Evolutionary conservation across 2,329 filamentous ascomycete species (phyloP), one percentile per base, ranked within the genome.

Genomic region (Chaetothyriales sp.): DNA sequence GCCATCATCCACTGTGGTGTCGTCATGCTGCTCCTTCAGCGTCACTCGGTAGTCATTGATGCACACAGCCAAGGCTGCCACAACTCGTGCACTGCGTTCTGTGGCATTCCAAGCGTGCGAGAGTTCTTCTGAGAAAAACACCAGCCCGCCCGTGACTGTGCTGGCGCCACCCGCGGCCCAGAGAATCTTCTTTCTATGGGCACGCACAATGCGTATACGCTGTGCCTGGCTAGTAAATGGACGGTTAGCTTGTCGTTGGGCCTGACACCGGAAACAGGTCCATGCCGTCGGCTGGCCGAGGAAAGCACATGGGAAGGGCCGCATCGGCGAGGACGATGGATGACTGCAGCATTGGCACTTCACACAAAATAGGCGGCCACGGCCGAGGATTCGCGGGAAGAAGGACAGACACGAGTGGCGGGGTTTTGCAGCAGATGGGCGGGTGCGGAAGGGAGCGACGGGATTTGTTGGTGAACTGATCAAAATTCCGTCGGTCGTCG

Each of bases 11-110:
- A 87, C 79, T 49, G 79, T 76, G 43, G 77, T 73, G 29, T 86
- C 77, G 18, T 81, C 73, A 43, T 70, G 70, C 52, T 77, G 75
- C 58, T 86, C 72, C 58, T 87, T 94, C 58, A 98, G 72, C 1
- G 88, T 89, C 47, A 81, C 81, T 60, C 89, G 88, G 69, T 98
- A 98, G 69, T 89, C 95, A 64, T 90, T 89, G 58, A 97, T 92
- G 70, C 85, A 89, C 52, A 94, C 73, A 13, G 79, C 80, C 61
- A 97, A 68, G 25, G 86, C 80, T 22, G 77, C 74, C 9, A 82
- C 81, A 19, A 97, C 90, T 56, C 90, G 78, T 7, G 85, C 85
- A 33, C 85, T 85, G 58, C 90, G 78, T 69, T 88, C 82, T 1
- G 78, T 78, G 9, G 86, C 85, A 49, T 83, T 79, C 64, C 86